phyloP scores from a whole-genome alignment of 2,329 filamentous ascomycete genomes.

The Apiospora koreana region DNA sequence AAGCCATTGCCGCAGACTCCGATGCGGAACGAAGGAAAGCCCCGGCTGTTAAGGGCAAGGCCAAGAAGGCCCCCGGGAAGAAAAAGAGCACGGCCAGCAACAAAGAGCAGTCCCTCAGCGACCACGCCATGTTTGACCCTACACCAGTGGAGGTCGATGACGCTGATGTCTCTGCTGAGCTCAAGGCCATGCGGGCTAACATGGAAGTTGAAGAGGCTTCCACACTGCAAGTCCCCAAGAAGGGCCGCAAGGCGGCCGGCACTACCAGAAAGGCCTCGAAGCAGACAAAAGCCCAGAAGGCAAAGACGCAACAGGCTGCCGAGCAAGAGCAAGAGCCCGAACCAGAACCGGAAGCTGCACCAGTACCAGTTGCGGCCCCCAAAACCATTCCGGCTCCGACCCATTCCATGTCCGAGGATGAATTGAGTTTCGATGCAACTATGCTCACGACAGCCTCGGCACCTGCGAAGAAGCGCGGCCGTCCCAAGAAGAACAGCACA shows the following conservation, averaged over 20 bases:
- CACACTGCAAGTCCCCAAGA: constrained; percentile 51
- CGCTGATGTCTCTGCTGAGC: constrained; percentile 51
- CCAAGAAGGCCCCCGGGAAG: constrained; percentile 29
- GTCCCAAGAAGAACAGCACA: constrained; percentile 32
- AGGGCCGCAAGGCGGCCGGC: constrained; percentile 51
- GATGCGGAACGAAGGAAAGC: constrained; percentile 44
- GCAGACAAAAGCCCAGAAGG: constrained; percentile 46
- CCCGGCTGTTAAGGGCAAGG: constrained; percentile 33
- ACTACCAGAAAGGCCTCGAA: constrained; percentile 51
- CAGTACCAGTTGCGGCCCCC: constrained; percentile 25
- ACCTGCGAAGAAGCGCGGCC: constrained; percentile 34
- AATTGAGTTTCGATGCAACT: constrained; percentile 43
- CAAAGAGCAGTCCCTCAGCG: constrained; percentile 32
- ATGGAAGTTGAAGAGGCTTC: constrained; percentile 45
- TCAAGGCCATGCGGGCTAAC: constrained; percentile 50
- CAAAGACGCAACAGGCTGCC: constrained; percentile 20
- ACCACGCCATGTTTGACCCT: constrained; percentile 57
- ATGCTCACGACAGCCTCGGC: constrained; percentile 37
- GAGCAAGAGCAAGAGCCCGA: constrained; percentile 17
- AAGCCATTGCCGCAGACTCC: constrained; percentile 42
- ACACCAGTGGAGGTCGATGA: constrained; percentile 46
- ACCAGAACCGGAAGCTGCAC: constrained; percentile 17
- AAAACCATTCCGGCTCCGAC: constrained; percentile 16
- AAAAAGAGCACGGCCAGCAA: constrained; percentile 23
- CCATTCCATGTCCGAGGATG: constrained; percentile 32